A percentile compares a stretch with the other conserved stretches of the same genome.
These are phyloP conservation scores for Bonia amplexicaulis DNA, from an alignment of 176 grass and related monocot genomes.

Conservation along the genomic window DNA sequence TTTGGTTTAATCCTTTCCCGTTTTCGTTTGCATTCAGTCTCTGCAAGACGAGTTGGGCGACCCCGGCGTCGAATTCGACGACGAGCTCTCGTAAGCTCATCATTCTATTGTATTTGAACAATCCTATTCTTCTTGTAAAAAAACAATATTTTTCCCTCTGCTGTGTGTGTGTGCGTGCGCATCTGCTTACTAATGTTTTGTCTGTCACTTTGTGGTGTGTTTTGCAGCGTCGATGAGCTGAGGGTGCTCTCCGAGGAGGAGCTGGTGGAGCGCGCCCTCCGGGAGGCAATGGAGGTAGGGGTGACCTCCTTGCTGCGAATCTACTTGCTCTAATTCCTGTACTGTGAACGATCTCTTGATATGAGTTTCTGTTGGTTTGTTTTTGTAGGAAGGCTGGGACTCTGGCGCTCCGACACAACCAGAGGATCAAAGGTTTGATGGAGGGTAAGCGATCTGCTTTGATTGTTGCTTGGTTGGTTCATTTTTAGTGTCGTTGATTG, in stretches of 20 bases:
- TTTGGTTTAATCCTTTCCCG: background rate
- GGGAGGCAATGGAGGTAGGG: slow-evolving; percentile 52
- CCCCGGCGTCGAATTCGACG: slow-evolving; percentile 41
- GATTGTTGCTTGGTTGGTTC: background rate
- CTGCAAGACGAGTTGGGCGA: slow-evolving; percentile 55
- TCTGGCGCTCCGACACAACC: background rate
- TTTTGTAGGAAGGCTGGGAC: slow-evolving; percentile 26
- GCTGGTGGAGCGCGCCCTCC: slow-evolving; percentile 64
- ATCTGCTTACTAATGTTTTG: background rate
- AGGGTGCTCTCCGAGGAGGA: slow-evolving; percentile 79
- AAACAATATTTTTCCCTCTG: background rate
- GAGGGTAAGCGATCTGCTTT: slow-evolving; percentile 29
- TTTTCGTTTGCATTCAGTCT: slow-evolving; percentile 19
- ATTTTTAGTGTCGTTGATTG: slow-evolving; percentile 18
- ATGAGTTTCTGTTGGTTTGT: background rate
- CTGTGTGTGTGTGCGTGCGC: background rate
- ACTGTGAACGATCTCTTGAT: background rate
- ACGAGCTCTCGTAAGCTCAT: slow-evolving; percentile 61
- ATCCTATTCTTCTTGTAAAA: background rate
- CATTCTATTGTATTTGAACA: background rate
- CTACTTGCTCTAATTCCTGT: background rate
- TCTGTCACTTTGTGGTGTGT: background rate
- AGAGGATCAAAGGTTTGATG: slow-evolving; percentile 27
- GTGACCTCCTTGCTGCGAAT: slow-evolving; percentile 18
- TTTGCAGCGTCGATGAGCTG: slow-evolving; percentile 64